Conservation (phyloP, 345 rosid species). For the Hibiscus mutabilis region DNA sequence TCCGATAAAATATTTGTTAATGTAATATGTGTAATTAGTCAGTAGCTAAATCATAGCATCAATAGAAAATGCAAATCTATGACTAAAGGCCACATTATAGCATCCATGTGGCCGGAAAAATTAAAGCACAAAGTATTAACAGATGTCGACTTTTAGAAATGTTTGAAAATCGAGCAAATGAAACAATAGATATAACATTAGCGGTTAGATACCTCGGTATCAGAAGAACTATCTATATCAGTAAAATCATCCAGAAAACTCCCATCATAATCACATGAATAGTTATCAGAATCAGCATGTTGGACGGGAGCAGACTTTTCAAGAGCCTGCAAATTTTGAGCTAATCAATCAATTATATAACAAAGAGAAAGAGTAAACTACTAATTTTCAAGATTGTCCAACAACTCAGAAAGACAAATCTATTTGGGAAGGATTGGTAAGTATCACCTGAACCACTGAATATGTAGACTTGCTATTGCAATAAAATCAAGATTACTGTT, state of each 20-base stretch:
- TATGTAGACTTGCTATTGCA: neutral
- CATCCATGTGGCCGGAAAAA: neutral
- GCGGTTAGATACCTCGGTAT: constrained; percentile 46
- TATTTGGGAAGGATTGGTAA: neutral
- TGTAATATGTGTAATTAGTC: neutral
- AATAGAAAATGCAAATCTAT: neutral
- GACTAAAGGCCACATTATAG: neutral
- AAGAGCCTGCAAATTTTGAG: constrained; percentile 40
- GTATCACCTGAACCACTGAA: neutral
- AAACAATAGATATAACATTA: neutral
- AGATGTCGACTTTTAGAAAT: neutral
- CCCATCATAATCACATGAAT: constrained; percentile 44
- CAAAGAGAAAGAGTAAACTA: neutral
- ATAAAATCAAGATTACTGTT: neutral
- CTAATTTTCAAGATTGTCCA: neutral
- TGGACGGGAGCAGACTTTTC: constrained; percentile 35
- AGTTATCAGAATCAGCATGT: constrained; percentile 30
- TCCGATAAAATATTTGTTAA: neutral
- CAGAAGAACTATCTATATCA: constrained; percentile 39
- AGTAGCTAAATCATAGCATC: neutral
- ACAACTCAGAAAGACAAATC: neutral
- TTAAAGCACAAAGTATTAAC: neutral
- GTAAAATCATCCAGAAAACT: constrained; percentile 44
- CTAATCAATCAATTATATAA: neutral
- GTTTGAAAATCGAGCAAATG: neutral